Evolutionary conservation across 257 asterid species (phyloP), one percentile per base, ranked within the genome.

Genomic region (Cinchona pubescens): DNA sequence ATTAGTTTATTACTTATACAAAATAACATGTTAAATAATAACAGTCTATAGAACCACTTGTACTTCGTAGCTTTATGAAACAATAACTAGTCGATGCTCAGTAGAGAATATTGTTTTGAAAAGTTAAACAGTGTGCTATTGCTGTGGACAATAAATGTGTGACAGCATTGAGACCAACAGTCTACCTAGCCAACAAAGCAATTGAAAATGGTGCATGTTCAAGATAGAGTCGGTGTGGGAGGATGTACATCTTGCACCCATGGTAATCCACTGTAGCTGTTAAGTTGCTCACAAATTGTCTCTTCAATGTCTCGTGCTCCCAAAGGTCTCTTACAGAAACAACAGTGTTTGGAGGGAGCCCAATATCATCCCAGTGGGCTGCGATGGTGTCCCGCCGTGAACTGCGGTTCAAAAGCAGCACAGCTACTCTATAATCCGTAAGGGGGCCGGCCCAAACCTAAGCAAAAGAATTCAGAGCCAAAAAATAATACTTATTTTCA

Each of bases 391-490:
- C 71, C 6, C 78, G 77, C 27, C 0, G 0, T 14, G 85, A 51
- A 21, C 96, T 92, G 32, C 97, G 90, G 80, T 94, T 94, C 40
- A 92, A 83, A 73, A 94, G 83, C 68, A 94, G 79, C 66, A 94
- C 58, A 11, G 90, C 97, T 60, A 89, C 89, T 83, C 94, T 85
- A 80, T 94, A 80, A 10, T 83, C 72, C 2, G 96, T 82, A 10
- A 94, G 94, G 23, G 96, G 93, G 46, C 94, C 97, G 48, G 98
- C 98, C 97, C 98, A 94, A 10, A 91, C 87, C 98, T 93, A 75
- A 45, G 25, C 2, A 43, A 69, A 48, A n/a, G n/a, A n/a, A n/a
- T n/a, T n/a, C n/a, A n/a, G n/a, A n/a, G n/a, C n/a, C n/a, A n/a
- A n/a, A n/a, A n/a, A n/a, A n/a, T n/a, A n/a, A n/a, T n/a, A n/a